Conservation (phyloP, 352 stramenopile genomes). For the Phytophthora constricta region DNA sequence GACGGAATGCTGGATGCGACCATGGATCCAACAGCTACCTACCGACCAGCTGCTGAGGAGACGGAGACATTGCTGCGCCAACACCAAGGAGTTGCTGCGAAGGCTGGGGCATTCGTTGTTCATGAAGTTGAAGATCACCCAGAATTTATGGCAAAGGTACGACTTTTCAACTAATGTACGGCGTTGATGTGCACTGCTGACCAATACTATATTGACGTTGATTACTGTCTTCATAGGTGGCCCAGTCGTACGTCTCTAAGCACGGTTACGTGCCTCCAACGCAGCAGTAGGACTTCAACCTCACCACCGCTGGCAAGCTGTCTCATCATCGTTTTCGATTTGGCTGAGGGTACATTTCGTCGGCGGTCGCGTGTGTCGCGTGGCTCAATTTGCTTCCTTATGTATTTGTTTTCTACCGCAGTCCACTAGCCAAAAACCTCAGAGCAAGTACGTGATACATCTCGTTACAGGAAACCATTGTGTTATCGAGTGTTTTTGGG, state of each 20-base stretch:
- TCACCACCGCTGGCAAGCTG: not conserved
- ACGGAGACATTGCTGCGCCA: slow-evolving; percentile 68
- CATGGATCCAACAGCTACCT: slow-evolving; percentile 83
- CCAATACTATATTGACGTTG: not conserved
- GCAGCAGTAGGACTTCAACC: slow-evolving; percentile 26
- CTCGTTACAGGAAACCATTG: not conserved
- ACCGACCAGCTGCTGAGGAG: slow-evolving; percentile 69
- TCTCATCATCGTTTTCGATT: not conserved
- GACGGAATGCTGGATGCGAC: slow-evolving; percentile 67
- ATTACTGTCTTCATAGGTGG: slow-evolving; percentile 37
- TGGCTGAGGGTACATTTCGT: not conserved
- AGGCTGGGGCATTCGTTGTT: slow-evolving; percentile 72
- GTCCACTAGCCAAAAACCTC: slow-evolving; percentile 17
- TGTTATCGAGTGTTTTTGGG: no score
- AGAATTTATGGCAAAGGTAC: slow-evolving; percentile 73
- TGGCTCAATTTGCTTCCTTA: slow-evolving; percentile 25
- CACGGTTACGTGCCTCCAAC: slow-evolving; percentile 56
- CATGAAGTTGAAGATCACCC: slow-evolving; percentile 76
- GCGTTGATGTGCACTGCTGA: no score
- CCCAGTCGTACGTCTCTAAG: slow-evolving; percentile 50
- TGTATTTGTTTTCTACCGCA: slow-evolving; percentile 37
- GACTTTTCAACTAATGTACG: slow-evolving; percentile 2
- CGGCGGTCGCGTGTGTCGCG: slow-evolving; percentile 13
- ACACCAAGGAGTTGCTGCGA: slow-evolving; percentile 64
- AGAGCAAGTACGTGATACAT: slow-evolving; percentile 1